A percentile compares a stretch with the other conserved stretches of the same genome.
These are phyloP conservation scores for Fusarium veterinarium DNA, from an alignment of 2,329 filamentous ascomycete species.

Conservation along the genomic window DNA sequence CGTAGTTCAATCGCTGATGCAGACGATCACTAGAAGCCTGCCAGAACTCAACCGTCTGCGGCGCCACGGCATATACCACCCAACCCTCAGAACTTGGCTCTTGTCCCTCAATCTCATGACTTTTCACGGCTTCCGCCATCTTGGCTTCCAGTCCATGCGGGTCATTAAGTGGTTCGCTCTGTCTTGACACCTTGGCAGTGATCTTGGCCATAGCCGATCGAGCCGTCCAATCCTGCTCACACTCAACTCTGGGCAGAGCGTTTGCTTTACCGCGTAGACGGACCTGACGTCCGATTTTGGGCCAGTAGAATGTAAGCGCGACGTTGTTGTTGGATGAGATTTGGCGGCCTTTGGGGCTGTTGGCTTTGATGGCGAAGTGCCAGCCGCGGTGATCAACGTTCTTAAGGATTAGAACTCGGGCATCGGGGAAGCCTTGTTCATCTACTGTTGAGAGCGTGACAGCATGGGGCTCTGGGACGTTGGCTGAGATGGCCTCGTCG, in stretches of 20 bases:
- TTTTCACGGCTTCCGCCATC: not conserved
- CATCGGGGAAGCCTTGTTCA: not conserved
- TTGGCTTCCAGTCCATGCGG: not conserved
- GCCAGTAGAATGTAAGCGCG: constrained; percentile 18
- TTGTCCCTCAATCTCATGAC: not conserved
- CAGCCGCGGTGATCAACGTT: constrained; percentile 11
- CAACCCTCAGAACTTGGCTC: not conserved
- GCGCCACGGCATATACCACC: constrained; percentile 9
- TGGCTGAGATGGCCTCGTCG: not conserved
- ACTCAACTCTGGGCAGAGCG: not conserved
- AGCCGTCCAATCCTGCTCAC: constrained; percentile 3
- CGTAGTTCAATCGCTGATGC: constrained; percentile 3
- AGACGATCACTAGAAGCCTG: constrained; percentile 14
- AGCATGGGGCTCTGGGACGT: constrained; percentile 8
- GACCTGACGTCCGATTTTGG: not conserved
- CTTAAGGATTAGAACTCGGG: constrained; percentile 2
- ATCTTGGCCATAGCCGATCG: constrained; percentile 4
- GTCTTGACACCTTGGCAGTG: constrained; percentile 9
- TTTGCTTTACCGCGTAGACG: not conserved
- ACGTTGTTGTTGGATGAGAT: not conserved
- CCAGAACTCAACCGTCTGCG: constrained; percentile 6
- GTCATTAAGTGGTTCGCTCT: constrained; percentile 7
- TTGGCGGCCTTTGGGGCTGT: constrained; percentile 7
- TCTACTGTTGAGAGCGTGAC: constrained; percentile 1
- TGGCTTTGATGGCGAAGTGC: constrained; percentile 13